Base-by-base conservation (phyloP, 768 basidiomycete genomes). In the Lyophyllum semitale region DNA sequence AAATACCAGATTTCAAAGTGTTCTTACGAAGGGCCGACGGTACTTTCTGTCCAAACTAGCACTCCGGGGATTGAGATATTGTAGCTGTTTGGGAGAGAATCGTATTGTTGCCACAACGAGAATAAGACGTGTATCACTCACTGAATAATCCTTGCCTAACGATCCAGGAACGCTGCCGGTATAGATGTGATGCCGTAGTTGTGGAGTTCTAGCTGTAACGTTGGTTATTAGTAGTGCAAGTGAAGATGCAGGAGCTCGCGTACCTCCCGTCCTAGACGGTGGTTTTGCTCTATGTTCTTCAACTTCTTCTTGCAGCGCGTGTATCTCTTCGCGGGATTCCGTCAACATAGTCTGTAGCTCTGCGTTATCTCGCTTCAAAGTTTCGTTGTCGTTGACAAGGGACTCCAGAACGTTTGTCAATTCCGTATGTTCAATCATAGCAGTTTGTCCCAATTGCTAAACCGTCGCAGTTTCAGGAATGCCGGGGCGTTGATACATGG, bases 311-410 rank as follows among this genome's bases (percentile, higher is more conserved):
- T 87, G 86, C 41, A 93, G 65, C 1, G 72, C 66, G 52, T 85
- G 83, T 4, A 87, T 67, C 58, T 95, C 91, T 64, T 95, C 93
- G 25, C 92, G 81, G 1, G 89, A 80, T 47, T 93, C 89, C 2
- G 81, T 71, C 7, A 98, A 75, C 8, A 94, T 70, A 44, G 80
- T 81, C 54, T 90, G 88, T 45, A 96, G 71, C 64, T 96, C 92
- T 7, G 82, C 79, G 55, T 91, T 93, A 63, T 93, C 92, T 18
- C 83, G 84, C 68, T 91, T 91, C 49, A 95, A 72, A 23, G 78
- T 78, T 60, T 95, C 91, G 62, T 94, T 96, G 63, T 92, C 91
- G 30, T 85, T 83, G 8, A 95, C 93, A 27, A 96, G 77, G n/a
- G 87, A 84, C 66, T 93, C 92, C 13, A 97, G 73, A 12, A 94